Base-by-base conservation (phyloP, 495 filamentous ascomycete genomes). In the Cercophora samala region DNA sequence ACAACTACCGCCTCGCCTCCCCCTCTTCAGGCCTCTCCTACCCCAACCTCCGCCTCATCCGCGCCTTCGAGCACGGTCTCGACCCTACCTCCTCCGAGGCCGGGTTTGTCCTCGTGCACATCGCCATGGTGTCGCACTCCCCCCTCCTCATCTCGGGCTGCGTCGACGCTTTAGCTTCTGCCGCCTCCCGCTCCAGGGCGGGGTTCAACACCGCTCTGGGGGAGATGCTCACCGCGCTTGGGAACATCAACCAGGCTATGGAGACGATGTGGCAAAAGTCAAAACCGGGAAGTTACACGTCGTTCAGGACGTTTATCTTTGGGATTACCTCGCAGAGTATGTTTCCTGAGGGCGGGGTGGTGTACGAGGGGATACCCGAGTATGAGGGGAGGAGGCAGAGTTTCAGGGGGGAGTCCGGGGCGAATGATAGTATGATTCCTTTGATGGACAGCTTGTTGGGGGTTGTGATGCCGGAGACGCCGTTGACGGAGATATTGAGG, bases 251-350 rank as follows among this genome's bases (percentile, higher is more conserved):
- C 74, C 77, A 70, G 8, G 85, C 86, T 53, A 93, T 97, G 91
- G 91, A 95, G 70, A 87, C 84, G 24, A 97, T 97, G 93, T 97
- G 93, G 93, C 81, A 80, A 46, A 89, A 91, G 72, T 92, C 89
- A 62, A 91, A 89, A 72, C 92, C 93, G 15, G 74, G 80, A 4
- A 85, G 90, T 59, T 97, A 97, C 77, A 89, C 87, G 37, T 88
- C 83, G 60, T 97, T 95, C 84, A 88, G 93, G 13, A 93, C 93
- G 37, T 97, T 97, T 79, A 97, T 97, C 77, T 96, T 96, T 70
- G 93, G 93, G 60, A 96, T 97, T 70, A 92, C 89, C 1, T 88
- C 84, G 6, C 93, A 97, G 75, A 87, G 85, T 58, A 97, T 97
- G 93, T 97, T 97, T 75, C 93, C 93, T 2, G 81, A 90, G n/a